Base-by-base conservation (phyloP, 2,329 filamentous ascomycete genomes). In the Cercospora zeina region DNA sequence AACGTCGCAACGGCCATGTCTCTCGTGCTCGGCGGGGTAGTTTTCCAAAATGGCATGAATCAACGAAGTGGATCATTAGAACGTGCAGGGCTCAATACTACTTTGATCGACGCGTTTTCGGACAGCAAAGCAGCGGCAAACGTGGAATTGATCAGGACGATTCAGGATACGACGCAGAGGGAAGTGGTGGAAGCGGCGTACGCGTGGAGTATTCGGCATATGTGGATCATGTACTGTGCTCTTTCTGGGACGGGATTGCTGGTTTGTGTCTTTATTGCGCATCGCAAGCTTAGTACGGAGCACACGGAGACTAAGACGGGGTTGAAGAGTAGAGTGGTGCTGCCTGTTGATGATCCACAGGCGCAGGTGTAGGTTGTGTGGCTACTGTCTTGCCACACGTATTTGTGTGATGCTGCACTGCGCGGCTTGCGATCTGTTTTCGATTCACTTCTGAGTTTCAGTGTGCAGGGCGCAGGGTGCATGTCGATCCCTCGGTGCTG, bases 231-330 rank as follows among this genome's bases (percentile, higher is more conserved):
- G 66, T 81, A 79, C 58, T 80, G 78, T 0, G 72, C 71, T 54
- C 68, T 82, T 16, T 74, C 78, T 4, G 78, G 66, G 1, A 63
- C 78, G 13, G 76, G 78, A 0, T 54, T 84, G 4, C 27, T 79
- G 1, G 75, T 76, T 3, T 79, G 77, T 54, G 63, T 73, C 3
- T 81, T 82, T 53, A 76, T 84, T 56, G 73, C 76, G 33, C 79
- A 80, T 49, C 65, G 70, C 13, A 69, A 74, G 3, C 67, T 85
- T 68, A 82, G 75, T 49, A 79, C 76, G 53, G 80, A 82, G 64
- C 82, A 85, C 67, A 75, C 76, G 6, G 79, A 82, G 69, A 83
- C 79, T 14, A 81, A 77, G 69, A 84, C 82, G 7, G 82, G 82
- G 1, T 59, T 73, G 30, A 55, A 55, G 53, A 42, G 53, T 13